Evolutionary conservation across 2,329 filamentous ascomycete genomes (phyloP).

Genomic region (Elsinoe fawcettii): DNA sequence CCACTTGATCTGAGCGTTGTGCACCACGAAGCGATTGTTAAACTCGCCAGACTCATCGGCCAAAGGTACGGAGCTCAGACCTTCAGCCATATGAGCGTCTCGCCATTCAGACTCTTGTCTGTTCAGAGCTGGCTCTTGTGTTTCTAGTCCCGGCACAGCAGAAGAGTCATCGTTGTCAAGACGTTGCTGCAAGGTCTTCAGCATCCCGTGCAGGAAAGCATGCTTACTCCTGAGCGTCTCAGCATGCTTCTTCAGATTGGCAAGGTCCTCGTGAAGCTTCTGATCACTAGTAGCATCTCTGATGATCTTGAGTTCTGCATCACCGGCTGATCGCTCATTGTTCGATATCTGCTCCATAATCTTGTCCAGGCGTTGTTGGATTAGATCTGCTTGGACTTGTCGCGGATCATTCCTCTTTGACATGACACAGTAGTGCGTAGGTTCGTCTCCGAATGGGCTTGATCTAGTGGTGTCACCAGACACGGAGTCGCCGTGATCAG

Average conservation of each 20-base stretch:
- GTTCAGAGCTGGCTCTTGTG: conserved; percentile 29
- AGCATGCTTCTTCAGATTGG: conserved; percentile 48
- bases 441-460: conserved; percentile 86
- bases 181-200: conserved; percentile 50
- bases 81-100: conserved; percentile 35
- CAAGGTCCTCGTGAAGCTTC: conserved; percentile 49
- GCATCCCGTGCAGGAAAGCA: conserved; percentile 51
- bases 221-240: conserved; percentile 51
- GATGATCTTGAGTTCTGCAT: conserved; percentile 60
- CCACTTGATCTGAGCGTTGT: conserved; percentile 97
- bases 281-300: conserved; percentile 33
- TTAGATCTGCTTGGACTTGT: conserved; percentile 76
- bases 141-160: conserved; percentile 37
- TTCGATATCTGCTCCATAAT: conserved; percentile 69
- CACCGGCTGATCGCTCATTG: conserved; percentile 64
- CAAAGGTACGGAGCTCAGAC: conserved; percentile 56
- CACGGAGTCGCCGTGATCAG: conserved; percentile 76
- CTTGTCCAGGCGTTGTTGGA: conserved; percentile 70
- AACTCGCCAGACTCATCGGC: conserved; percentile 89
- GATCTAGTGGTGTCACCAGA: conserved; percentile 72
- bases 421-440: conserved; percentile 94
- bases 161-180: conserved; percentile 50
- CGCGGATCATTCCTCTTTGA: conserved; percentile 66
- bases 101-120: conserved; percentile 29
- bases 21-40: conserved; percentile 95